Conservation (phyloP, 345 rosid species). For the Eucalyptus sp. region DNA sequence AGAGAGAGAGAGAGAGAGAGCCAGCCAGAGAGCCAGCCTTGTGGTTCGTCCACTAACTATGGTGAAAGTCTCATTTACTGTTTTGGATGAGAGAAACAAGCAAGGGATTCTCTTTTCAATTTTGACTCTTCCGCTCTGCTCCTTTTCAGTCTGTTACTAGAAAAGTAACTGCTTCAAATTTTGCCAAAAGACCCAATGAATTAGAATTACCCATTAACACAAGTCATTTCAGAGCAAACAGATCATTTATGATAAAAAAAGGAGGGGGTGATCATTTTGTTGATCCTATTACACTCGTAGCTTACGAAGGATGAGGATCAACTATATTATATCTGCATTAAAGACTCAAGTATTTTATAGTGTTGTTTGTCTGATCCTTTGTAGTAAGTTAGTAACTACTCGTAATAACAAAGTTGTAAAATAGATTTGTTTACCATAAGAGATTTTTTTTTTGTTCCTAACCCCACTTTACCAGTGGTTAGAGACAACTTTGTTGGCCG, state of each 20-base stretch:
- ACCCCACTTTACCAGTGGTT: neutral
- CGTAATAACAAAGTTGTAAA: neutral
- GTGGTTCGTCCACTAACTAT: no score
- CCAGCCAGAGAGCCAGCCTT: no score
- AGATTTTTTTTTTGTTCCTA: neutral
- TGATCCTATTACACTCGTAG: rapidly evolving
- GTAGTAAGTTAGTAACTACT: neutral
- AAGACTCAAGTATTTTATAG: neutral
- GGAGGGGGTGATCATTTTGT: rapidly evolving
- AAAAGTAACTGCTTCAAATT: neutral
- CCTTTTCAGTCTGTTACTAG: neutral
- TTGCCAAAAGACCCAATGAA: neutral
- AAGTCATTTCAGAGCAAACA: neutral
- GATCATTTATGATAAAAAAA: neutral
- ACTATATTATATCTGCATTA: neutral
- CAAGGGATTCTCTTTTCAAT: neutral
- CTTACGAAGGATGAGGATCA: neutral
- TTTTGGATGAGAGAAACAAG: neutral
- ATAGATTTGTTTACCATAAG: neutral
- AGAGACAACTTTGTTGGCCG: neutral
- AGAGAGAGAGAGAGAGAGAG: no score
- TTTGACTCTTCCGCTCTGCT: neutral
- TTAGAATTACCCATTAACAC: neutral
- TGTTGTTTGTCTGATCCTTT: rapidly evolving
- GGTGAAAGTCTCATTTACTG: neutral